These are phyloP conservation scores for Nemophila menziesii DNA, from an alignment of 257 asterid genomes.

Conservation along the genomic window DNA sequence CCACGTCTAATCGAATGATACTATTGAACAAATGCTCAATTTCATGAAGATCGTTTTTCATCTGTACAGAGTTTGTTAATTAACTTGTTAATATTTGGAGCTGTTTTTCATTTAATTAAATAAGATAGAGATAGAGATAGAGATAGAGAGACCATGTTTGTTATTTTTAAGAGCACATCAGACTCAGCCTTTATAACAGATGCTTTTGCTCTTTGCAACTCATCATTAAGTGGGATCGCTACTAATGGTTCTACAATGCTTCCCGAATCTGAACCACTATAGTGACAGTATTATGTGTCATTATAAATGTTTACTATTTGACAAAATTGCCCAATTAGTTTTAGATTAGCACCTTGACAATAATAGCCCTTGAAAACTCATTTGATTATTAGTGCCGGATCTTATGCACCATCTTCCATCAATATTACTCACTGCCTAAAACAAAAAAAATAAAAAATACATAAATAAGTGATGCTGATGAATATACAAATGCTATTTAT, in stretches of 20 bases:
- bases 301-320: conserved; percentile 2
- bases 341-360: conserved; percentile 65
- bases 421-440: conserved; percentile 59
- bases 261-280: conserved; percentile 84
- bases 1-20: conserved; percentile 75
- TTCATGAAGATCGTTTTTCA: conserved; percentile 56
- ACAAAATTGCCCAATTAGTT: conserved; percentile 2
- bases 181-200: conserved; percentile 81
- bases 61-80: conserved; percentile 31
- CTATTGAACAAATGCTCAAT: conserved; percentile 35
- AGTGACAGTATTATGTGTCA: conserved; percentile 20
- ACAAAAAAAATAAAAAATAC: conserved; percentile 3
- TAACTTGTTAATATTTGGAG: neutral
- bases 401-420: conserved; percentile 94
- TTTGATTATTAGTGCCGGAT: conserved; percentile 32
- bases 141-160: conserved; percentile 92
- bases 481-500: neutral
- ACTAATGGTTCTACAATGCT: conserved; percentile 73
- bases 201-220: conserved; percentile 74
- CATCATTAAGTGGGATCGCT: conserved; percentile 86
- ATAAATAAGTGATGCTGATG: neutral
- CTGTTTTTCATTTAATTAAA: conserved; percentile 9
- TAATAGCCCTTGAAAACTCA: conserved; percentile 65
- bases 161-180: conserved; percentile 71
- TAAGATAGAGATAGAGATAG: conserved; percentile 10